A percentile compares a stretch with the other conserved stretches of the same genome.
These are phyloP conservation scores for Trifolium repens DNA, from an alignment of 306 rosid species.

Conservation along the genomic window DNA sequence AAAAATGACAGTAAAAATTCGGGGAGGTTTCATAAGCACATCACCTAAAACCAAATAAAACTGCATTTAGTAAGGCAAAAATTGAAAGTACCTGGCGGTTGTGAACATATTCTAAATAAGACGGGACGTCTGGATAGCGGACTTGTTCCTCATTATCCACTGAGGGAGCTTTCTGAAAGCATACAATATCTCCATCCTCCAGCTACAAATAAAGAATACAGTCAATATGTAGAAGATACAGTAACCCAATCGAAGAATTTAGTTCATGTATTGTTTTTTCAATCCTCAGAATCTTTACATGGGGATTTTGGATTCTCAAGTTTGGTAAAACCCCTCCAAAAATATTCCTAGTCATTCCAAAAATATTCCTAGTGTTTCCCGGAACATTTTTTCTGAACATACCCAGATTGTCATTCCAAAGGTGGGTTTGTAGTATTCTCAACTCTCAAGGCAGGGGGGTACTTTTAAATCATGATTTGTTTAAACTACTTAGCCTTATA, in stretches of 20 bases:
- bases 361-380: not conserved
- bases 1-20: not conserved
- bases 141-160: constrained; percentile 58
- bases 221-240: constrained; percentile 15
- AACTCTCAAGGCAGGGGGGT: not conserved
- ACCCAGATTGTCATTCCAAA: not conserved
- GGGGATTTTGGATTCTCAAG: not conserved
- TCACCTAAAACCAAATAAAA: constrained; percentile 30
- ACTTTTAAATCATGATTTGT: constrained; percentile 1
- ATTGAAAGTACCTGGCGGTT: constrained; percentile 76
- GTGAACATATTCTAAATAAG: constrained; percentile 88
- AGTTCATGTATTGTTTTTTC: constrained; percentile 1
- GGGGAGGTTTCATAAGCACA: constrained; percentile 1
- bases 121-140: constrained; percentile 88
- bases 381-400: not conserved
- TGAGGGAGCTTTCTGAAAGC: constrained; percentile 75
- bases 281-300: constrained; percentile 3
- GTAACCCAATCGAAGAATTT: constrained; percentile 28
- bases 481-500: not conserved
- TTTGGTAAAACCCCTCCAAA: constrained; percentile 21
- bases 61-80: constrained; percentile 11
- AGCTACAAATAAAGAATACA: constrained; percentile 54
- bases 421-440: constrained; percentile 12
- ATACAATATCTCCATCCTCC: constrained; percentile 92
- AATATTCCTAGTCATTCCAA: not conserved